phyloP scores from a whole-genome alignment of 139 green algal species.

The Tetradesmus lagerheimii region DNA sequence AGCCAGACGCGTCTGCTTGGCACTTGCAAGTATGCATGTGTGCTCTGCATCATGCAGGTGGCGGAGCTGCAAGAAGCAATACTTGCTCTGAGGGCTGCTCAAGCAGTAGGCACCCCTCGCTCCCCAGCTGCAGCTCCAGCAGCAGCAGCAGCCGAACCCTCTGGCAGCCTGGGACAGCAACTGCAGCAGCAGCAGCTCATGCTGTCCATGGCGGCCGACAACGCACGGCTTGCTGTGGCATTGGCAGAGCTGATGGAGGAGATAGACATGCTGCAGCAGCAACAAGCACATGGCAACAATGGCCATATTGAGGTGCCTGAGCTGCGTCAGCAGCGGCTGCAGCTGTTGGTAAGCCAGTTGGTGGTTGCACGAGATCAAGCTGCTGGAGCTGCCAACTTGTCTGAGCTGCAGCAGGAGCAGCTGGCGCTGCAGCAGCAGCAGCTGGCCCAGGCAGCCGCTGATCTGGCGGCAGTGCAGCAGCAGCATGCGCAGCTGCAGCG shows the following conservation, averaged over 20 bases:
- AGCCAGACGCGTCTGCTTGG: no score
- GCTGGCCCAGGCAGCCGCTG: neutral
- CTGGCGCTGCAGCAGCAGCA: slow-evolving; percentile 24
- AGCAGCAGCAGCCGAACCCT: neutral
- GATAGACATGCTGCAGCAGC: neutral
- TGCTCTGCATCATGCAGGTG: neutral
- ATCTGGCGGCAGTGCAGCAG: neutral
- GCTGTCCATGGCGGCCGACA: slow-evolving; percentile 23
- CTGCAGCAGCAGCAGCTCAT: slow-evolving; percentile 16
- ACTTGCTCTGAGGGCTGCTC: neutral
- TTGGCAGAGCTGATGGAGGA: slow-evolving; percentile 5
- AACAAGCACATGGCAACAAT: neutral
- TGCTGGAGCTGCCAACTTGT: neutral
- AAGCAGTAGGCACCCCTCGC: neutral
- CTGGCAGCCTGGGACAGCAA: neutral
- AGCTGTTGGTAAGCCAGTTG: slow-evolving; percentile 32
- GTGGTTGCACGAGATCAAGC: neutral
- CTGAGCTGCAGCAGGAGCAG: slow-evolving; percentile 10
- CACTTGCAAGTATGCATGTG: no score
- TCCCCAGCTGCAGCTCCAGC: neutral
- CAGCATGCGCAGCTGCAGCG: neutral
- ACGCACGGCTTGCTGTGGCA: slow-evolving; percentile 11
- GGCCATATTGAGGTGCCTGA: neutral
- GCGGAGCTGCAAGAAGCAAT: neutral
- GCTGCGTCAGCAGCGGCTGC: slow-evolving; percentile 32